Evolutionary conservation across 352 stramenopile species (phyloP).

Genomic region (Pythium grandisporangium): DNA sequence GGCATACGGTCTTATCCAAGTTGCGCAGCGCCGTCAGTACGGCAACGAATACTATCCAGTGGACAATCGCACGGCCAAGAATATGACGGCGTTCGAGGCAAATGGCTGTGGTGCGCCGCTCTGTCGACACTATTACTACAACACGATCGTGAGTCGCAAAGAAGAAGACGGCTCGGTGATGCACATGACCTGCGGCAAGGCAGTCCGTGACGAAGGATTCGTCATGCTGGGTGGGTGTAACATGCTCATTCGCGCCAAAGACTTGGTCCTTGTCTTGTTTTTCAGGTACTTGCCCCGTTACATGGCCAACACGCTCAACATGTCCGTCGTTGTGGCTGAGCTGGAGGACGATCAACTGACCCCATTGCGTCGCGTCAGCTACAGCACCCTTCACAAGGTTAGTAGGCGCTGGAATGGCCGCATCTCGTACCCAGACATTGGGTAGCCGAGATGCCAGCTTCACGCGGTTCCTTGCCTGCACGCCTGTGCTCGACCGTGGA

Average conservation of each 20-base stretch:
- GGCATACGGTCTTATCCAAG: slow-evolving; percentile 23
- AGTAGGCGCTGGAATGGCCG: slow-evolving; percentile 17
- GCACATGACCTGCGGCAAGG: slow-evolving; percentile 22
- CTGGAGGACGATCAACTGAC: slow-evolving; percentile 18
- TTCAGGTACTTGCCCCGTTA: slow-evolving; percentile 17
- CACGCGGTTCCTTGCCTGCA: no score
- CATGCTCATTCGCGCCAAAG: slow-evolving; percentile 23
- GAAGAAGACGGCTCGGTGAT: slow-evolving; percentile 2
- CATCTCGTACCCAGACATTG: slow-evolving; percentile 23
- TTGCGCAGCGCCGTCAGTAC: slow-evolving; percentile 19
- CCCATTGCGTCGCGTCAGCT: slow-evolving; percentile 20
- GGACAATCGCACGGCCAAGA: slow-evolving; percentile 13
- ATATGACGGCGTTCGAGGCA: slow-evolving; percentile 21
- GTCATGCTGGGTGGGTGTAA: slow-evolving; percentile 21
- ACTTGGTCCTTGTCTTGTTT: slow-evolving; percentile 25
- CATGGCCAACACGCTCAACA: slow-evolving; percentile 19
- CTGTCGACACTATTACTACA: slow-evolving; percentile 28
- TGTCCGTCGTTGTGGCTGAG: slow-evolving; percentile 20
- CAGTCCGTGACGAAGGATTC: slow-evolving; percentile 25
- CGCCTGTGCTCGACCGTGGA: no score
- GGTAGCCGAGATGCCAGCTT: no score
- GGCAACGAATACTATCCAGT: slow-evolving; percentile 16
- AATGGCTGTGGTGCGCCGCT: slow-evolving; percentile 23
- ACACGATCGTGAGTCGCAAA: slow-evolving; percentile 16
- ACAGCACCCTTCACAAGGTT: slow-evolving; percentile 14